These are phyloP conservation scores for Gyromitra esculenta DNA, from an alignment of 2,329 filamentous ascomycete genomes.

Conservation along the genomic window DNA sequence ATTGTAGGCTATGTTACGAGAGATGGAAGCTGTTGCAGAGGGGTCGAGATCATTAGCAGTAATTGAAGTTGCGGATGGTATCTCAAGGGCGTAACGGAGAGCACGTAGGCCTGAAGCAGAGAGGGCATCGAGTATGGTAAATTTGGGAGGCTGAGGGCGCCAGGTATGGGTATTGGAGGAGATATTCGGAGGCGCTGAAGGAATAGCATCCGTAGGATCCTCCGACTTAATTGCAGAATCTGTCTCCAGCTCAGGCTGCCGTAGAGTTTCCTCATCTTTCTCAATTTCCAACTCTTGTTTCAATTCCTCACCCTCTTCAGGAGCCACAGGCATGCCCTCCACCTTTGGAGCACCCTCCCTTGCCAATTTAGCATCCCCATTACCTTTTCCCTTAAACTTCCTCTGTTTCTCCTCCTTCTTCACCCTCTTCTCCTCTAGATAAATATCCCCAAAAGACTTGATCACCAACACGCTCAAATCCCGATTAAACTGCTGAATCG, in stretches of 20 bases:
- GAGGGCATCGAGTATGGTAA: slow-evolving; percentile 92
- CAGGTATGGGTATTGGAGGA: background rate
- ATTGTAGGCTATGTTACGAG: slow-evolving; percentile 86
- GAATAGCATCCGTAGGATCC: slow-evolving; percentile 23
- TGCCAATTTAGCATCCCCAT: slow-evolving; percentile 61
- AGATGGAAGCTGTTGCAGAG: slow-evolving; percentile 81
- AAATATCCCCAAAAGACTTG: slow-evolving; percentile 81
- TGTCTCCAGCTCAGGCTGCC: background rate
- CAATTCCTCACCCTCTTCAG: slow-evolving; percentile 40
- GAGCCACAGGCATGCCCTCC: slow-evolving; percentile 58
- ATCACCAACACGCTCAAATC: slow-evolving; percentile 94
- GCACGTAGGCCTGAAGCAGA: slow-evolving; percentile 93
- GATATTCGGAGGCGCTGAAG: slow-evolving; percentile 18
- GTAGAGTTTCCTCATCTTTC: slow-evolving; percentile 39
- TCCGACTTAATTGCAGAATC: background rate
- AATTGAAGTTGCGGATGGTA: slow-evolving; percentile 82
- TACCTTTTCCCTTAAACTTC: slow-evolving; percentile 65
- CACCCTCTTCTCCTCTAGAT: slow-evolving; percentile 64
- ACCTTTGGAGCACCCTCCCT: slow-evolving; percentile 59
- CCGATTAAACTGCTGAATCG: slow-evolving; percentile 98
- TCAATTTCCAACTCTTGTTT: slow-evolving; percentile 33
- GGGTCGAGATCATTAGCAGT: slow-evolving; percentile 89
- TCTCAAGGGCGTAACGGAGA: slow-evolving; percentile 87
- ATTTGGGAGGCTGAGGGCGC: slow-evolving; percentile 62
- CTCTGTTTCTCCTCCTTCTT: slow-evolving; percentile 62